Evolutionary conservation across 2,329 filamentous ascomycete species (phyloP), one percentile per base, ranked within the genome.

Genomic region (Neofusicoccum laricinum): DNA sequence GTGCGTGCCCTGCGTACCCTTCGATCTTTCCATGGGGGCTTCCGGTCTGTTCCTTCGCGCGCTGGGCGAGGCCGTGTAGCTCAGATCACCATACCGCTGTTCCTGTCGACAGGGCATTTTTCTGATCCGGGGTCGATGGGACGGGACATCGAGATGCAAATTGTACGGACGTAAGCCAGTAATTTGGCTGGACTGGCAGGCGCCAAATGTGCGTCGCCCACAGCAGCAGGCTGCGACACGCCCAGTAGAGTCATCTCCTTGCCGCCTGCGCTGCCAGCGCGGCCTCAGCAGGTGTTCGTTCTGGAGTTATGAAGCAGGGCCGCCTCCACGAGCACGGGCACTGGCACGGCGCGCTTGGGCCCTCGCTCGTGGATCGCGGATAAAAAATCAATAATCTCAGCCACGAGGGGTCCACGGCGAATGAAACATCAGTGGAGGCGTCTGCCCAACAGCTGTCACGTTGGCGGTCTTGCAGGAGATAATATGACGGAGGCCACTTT

Each of bases 291-390:
- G 32, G 32, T 17, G 30, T 36, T 51, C 48, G 25, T 15, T 8
- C 30, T 51, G 30, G 40, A 46, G 53, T 59, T 46, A 59, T 59
- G 55, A 57, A 57, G 53, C 49, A 51, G 49, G 30, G 49, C 36
- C 51, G 36, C 21, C 53, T 58, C 53, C 53, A 41, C 53, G 40
- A 12, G 50, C 32, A 49, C 36, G 36, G 15, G 49, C 49, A 21
- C 49, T 30, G 25, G 49, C 49, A 51, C 49, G 32, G 25, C 25
- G 30, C 49, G 32, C 46, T 15, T 21, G 14, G 53, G 34, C 25
- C 53, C 40, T 45, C 38, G 14, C 30, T 51, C 55, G 55, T 46
- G 55, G 55, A 59, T 46, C 55, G 55, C 55, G 55, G 55, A 59
- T 46, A 46, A 59, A 59, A 57, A 45, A 34, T 58, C 53, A 58